Conservation (phyloP, 805 yeast genomes). For the Candida tibetensis region DNA sequence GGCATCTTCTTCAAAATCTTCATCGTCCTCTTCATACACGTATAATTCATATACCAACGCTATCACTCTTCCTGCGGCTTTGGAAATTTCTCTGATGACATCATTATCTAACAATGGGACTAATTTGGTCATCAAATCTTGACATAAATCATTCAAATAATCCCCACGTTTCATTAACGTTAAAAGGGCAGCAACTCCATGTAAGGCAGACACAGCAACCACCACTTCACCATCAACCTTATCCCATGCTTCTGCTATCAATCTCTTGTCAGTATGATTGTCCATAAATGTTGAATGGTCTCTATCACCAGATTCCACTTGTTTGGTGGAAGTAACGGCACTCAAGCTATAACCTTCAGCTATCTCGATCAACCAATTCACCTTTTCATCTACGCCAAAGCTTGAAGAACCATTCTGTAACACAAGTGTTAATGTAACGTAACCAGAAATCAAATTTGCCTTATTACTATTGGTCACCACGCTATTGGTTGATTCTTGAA, state of each 20-base stretch:
- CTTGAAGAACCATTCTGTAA: constrained; percentile 49
- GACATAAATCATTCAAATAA: constrained; percentile 39
- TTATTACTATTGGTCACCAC: constrained; percentile 38
- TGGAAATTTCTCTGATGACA: constrained; percentile 43
- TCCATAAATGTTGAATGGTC: constrained; percentile 42
- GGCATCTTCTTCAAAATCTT: constrained; percentile 35
- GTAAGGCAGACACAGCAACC: constrained; percentile 43
- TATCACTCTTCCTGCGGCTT: constrained; percentile 54
- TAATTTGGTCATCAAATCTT: constrained; percentile 39
- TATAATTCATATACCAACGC: constrained; percentile 57
- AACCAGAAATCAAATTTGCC: constrained; percentile 37
- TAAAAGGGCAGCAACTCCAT: constrained; percentile 45
- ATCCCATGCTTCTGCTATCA: constrained; percentile 31
- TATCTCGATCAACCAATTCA: constrained; percentile 42
- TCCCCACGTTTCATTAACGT: constrained; percentile 45
- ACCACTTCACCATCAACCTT: constrained; percentile 32
- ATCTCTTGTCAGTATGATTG: constrained; percentile 31
- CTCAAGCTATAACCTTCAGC: constrained; percentile 39
- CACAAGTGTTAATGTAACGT: constrained; percentile 37
- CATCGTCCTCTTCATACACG: constrained; percentile 42
- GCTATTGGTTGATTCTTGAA: constrained; percentile 33
- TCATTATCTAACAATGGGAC: constrained; percentile 43
- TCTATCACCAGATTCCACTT: constrained; percentile 40
- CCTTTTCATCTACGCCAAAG: constrained; percentile 47
- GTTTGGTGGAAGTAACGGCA: constrained; percentile 27